These are phyloP conservation scores for Fusarium subglutinans DNA, from an alignment of 2,329 filamentous ascomycete species.

Conservation along the genomic window DNA sequence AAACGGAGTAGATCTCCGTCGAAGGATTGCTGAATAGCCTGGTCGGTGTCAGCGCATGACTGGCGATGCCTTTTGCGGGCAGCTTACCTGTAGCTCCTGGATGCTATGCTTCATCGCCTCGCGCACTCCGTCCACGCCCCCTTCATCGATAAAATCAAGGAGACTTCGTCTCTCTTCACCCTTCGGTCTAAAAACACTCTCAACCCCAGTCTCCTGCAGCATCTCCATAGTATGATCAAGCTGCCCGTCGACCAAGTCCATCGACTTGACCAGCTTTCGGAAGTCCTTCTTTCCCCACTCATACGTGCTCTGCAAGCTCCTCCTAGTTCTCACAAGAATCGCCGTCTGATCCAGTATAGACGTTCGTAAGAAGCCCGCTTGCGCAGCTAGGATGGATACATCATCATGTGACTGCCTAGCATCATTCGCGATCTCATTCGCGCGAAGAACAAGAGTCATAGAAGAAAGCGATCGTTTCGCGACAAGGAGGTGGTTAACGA, in stretches of 20 bases:
- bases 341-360: constrained; percentile 67
- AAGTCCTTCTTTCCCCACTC: constrained; percentile 69
- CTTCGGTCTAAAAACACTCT: constrained; percentile 68
- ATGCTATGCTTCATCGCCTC: constrained; percentile 76
- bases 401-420: constrained; percentile 82
- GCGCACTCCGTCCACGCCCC: constrained; percentile 71
- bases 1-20: constrained; percentile 80
- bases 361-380: constrained; percentile 72
- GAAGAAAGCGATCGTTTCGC: constrained; percentile 89
- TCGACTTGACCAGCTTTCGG: constrained; percentile 66
- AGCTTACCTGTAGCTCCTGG: constrained; percentile 71
- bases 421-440: constrained; percentile 83
- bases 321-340: constrained; percentile 61
- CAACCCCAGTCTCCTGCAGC: constrained; percentile 71
- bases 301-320: constrained; percentile 63
- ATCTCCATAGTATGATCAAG: constrained; percentile 73
- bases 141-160: constrained; percentile 80
- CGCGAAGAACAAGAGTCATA: constrained; percentile 83
- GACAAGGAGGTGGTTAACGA: constrained; percentile 85
- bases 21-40: constrained; percentile 75
- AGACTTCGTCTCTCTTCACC: constrained; percentile 69
- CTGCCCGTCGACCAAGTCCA: constrained; percentile 73
- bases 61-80: neutral
- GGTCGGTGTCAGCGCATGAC: constrained; percentile 8
- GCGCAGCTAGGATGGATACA: constrained; percentile 75